A percentile compares a stretch with the other conserved stretches of the same genome.
Evolutionary conservation across 2,329 filamentous ascomycete genomes (phyloP).

Genomic region (Fusarium compactum): DNA sequence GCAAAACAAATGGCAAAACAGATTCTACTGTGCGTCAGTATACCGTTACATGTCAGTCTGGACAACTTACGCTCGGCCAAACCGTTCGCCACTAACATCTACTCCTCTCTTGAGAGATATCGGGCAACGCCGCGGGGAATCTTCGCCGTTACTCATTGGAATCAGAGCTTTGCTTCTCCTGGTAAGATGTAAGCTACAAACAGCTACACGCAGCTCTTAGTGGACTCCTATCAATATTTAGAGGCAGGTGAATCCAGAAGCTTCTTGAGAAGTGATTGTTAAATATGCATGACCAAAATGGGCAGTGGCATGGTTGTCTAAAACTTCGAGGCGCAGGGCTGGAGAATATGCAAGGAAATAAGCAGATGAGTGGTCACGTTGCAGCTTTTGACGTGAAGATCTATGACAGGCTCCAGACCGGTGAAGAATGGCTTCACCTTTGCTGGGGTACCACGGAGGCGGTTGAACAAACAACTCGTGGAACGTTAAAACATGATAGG

Average conservation of each 20-base stretch:
- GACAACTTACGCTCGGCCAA: background rate
- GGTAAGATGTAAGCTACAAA: background rate
- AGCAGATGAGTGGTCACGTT: slow-evolving; percentile 31
- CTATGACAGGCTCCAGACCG: slow-evolving; percentile 43
- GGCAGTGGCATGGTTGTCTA: slow-evolving; percentile 23
- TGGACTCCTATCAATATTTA: background rate
- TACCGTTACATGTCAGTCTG: background rate
- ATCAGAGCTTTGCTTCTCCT: background rate
- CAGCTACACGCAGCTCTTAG: background rate
- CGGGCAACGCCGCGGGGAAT: too few relatives aligned
- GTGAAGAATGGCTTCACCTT: slow-evolving; percentile 40
- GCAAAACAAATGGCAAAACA: background rate
- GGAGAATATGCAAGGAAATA: slow-evolving; percentile 27
- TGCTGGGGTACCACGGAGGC: slow-evolving; percentile 35
- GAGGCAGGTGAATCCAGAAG: slow-evolving; percentile 5
- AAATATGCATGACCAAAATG: slow-evolving; percentile 12
- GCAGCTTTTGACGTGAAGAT: slow-evolving; percentile 36
- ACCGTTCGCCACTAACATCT: background rate
- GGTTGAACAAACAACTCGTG: slow-evolving; percentile 29
- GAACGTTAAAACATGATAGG: slow-evolving; percentile 36
- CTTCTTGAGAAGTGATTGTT: background rate
- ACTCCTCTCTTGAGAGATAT: background rate
- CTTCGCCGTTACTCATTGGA: background rate
- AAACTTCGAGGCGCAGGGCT: slow-evolving; percentile 34
- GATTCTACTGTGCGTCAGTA: background rate